A percentile compares a stretch with the other conserved stretches of the same genome.
phyloP scores from a whole-genome alignment of 139 green algal species.

The Chlorella sp. region DNA sequence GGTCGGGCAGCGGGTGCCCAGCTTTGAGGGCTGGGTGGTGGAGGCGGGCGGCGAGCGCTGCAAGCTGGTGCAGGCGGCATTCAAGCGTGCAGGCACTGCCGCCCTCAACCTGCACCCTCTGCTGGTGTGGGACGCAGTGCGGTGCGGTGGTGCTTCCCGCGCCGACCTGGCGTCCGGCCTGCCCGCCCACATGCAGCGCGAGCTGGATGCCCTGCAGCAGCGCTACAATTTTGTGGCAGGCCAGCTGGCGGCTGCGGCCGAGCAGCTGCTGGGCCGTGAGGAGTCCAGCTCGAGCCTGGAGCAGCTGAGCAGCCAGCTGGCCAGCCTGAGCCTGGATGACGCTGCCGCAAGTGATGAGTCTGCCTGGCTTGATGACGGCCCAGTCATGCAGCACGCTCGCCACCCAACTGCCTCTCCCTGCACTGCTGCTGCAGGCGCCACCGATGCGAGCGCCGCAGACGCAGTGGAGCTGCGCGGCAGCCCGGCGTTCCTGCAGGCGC shows the following conservation, averaged over 20 bases:
- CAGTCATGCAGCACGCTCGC: too few species aligned
- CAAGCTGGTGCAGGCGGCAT: not conserved
- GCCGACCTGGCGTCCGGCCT: not conserved
- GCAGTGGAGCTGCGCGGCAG: not conserved
- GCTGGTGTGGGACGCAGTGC: not conserved
- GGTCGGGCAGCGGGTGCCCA: too few species aligned
- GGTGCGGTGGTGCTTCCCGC: not conserved
- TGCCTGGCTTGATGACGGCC: too few species aligned
- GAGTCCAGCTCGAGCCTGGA: too few species aligned
- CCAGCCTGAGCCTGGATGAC: not conserved
- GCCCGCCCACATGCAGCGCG: not conserved
- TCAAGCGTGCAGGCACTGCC: not conserved
- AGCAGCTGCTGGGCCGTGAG: not conserved
- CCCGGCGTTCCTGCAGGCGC: not conserved
- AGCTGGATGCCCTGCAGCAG: not conserved
- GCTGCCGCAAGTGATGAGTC: too few species aligned
- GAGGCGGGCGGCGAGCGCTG: not conserved
- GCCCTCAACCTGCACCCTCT: not conserved
- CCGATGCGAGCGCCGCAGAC: too few species aligned
- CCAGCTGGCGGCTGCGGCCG: not conserved
- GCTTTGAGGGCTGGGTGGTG: slow-evolving; percentile 5
- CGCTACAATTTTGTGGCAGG: not conserved
- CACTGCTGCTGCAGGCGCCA: too few species aligned
- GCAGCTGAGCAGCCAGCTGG: not conserved
- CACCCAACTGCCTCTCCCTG: too few species aligned